Conservation (phyloP, 768 basidiomycete species). For the Dacryopinax primogenitus region DNA sequence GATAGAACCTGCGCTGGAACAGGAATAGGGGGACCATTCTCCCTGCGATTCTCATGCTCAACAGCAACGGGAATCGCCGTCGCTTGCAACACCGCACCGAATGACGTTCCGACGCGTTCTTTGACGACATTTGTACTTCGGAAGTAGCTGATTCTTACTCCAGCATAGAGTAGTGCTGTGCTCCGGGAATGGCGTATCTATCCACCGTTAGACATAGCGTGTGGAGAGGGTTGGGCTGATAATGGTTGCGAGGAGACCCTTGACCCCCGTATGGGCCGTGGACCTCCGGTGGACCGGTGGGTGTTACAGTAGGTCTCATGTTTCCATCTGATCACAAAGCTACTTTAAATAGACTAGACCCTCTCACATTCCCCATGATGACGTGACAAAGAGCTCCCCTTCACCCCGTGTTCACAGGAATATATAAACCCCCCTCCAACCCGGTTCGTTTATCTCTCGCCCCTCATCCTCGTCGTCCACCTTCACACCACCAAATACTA, state of each 20-base stretch:
- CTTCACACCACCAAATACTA: not conserved
- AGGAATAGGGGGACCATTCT: not conserved
- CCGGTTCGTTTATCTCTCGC: too few relatives aligned
- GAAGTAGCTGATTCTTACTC: not conserved
- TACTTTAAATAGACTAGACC: conserved; percentile 4
- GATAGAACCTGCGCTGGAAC: not conserved
- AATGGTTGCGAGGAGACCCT: conserved; percentile 4
- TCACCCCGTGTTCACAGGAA: not conserved
- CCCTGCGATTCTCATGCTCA: not conserved
- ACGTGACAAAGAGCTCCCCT: not conserved
- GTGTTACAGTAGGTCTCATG: not conserved
- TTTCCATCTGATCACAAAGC: not conserved
- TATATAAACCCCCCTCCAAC: not conserved
- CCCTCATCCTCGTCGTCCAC: not conserved
- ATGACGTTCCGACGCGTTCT: not conserved
- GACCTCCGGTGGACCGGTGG: not conserved
- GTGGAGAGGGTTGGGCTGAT: not conserved
- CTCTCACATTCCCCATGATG: not conserved
- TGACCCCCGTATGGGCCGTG: not conserved
- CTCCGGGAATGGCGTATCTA: conserved; percentile 4
- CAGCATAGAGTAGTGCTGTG: not conserved
- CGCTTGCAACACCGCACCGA: not conserved
- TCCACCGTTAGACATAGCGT: not conserved
- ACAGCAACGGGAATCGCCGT: not conserved
- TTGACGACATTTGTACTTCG: not conserved